Percentiles rank a stretch among this genome's conserved stretches.
These are phyloP conservation scores for Teratosphaeria viscida DNA, from an alignment of 2,329 filamentous ascomycete genomes.

Conservation along the genomic window DNA sequence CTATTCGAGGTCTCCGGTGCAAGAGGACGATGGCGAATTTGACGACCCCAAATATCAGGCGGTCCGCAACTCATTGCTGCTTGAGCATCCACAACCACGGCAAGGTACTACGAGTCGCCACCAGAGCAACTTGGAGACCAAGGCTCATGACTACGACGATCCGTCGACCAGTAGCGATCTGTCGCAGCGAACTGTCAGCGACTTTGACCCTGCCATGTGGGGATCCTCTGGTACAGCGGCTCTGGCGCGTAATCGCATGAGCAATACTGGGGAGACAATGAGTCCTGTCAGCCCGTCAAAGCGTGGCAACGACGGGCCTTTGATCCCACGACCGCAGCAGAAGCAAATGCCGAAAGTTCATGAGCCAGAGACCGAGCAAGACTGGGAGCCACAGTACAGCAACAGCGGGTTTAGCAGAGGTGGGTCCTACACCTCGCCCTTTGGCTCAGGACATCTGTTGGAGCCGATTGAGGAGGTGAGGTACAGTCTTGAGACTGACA, in stretches of 20 bases:
- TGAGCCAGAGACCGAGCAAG: constrained; percentile 15
- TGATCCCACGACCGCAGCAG: constrained; percentile 39
- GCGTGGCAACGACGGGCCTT: constrained; percentile 43
- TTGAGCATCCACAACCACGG: constrained; percentile 70
- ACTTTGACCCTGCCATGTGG: constrained; percentile 38
- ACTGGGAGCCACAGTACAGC: constrained; percentile 23
- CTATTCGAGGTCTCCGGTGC: constrained; percentile 11
- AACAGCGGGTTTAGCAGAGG: constrained; percentile 25
- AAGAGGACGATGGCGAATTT: constrained; percentile 21
- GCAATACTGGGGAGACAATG: constrained; percentile 12
- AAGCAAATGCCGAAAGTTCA: constrained; percentile 12
- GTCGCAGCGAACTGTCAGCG: constrained; percentile 21
- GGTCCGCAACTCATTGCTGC: constrained; percentile 67
- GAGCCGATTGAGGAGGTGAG: constrained; percentile 43
- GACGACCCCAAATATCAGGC: constrained; percentile 71
- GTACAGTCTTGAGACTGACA: constrained; percentile 40
- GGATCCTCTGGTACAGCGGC: constrained; percentile 30
- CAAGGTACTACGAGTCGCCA: constrained; percentile 65
- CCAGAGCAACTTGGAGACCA: constrained; percentile 61
- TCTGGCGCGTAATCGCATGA: constrained; percentile 21
- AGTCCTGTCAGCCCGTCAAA: constrained; percentile 25
- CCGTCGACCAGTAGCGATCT: constrained; percentile 25
- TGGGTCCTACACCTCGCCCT: constrained; percentile 26
- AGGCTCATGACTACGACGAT: constrained; percentile 44
- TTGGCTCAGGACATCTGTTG: constrained; percentile 29